Percentiles rank a stretch among this genome's conserved stretches.
Evolutionary conservation across 768 basidiomycete genomes (phyloP).

Genomic region (Chiua virens): DNA sequence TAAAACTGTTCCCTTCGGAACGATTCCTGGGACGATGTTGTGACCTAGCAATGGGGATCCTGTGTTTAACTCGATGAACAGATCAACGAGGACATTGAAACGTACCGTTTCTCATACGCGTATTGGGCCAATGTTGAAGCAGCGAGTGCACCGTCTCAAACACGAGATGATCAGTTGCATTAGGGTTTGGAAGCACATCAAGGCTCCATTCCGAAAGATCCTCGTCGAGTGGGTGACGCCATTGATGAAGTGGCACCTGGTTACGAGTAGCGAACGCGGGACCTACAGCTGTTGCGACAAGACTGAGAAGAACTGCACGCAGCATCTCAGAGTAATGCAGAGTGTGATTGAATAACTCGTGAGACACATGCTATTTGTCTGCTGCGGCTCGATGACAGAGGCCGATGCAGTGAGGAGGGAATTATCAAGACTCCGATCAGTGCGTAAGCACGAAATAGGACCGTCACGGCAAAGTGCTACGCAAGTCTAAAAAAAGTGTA

Average conservation of each 20-base stretch:
- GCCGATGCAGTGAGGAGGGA: too few relatives aligned
- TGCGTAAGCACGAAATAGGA: too few relatives aligned
- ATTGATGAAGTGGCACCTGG: neutral
- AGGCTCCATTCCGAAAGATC: constrained; percentile 22
- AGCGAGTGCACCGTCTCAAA: constrained; percentile 19
- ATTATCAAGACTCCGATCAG: too few relatives aligned
- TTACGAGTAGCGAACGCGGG: neutral
- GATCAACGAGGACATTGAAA: neutral
- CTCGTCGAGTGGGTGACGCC: neutral
- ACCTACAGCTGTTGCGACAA: neutral
- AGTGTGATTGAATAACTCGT: too few relatives aligned
- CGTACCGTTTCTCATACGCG: constrained; percentile 45
- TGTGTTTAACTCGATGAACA: too few relatives aligned
- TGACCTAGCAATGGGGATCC: constrained; percentile 19
- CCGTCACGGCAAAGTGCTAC: too few relatives aligned
- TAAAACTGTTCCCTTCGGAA: constrained; percentile 36
- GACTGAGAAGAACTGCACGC: neutral
- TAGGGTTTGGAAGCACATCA: constrained; percentile 18
- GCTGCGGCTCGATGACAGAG: too few relatives aligned
- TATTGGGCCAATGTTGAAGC: constrained; percentile 45
- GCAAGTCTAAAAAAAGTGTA: too few relatives aligned
- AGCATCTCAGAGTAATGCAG: neutral
- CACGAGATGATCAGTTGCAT: constrained; percentile 26
- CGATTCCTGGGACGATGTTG: constrained; percentile 30
- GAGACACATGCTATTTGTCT: too few relatives aligned